phyloP scores from a whole-genome alignment of 2,329 filamentous ascomycete species.

The Alternaria novae-zelandiae region DNA sequence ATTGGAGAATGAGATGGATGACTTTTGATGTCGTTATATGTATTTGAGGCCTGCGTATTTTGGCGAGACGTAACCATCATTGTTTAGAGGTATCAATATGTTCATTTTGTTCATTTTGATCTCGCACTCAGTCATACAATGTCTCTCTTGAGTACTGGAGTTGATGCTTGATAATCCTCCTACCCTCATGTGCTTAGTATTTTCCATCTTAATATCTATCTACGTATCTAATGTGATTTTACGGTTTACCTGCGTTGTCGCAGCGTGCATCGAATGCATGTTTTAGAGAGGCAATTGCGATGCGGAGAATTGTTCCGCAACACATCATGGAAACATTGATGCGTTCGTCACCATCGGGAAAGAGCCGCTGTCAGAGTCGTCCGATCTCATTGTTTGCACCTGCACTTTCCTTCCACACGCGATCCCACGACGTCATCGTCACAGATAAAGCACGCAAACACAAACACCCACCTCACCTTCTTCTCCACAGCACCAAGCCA shows the following conservation, averaged over 20 bases:
- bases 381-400: background rate
- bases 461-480: background rate
- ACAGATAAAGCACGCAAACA: background rate
- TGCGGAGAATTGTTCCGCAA: background rate
- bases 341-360: background rate
- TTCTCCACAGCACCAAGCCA: background rate
- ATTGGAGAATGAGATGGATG: background rate
- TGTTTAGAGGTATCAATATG: background rate
- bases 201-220: background rate
- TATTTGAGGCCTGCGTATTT: background rate
- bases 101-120: too few relatives aligned
- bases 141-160: too few relatives aligned
- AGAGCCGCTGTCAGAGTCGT: background rate
- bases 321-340: background rate
- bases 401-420: background rate
- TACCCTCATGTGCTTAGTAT: background rate
- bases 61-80: accelerated
- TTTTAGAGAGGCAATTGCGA: background rate
- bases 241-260: background rate
- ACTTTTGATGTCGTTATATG: accelerated
- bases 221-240: background rate
- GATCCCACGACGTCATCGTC: background rate
- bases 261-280: background rate
- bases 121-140: too few relatives aligned
- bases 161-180: too few relatives aligned